Base-by-base conservation (phyloP, 148 eudicot species). In the Rhododendron molle region DNA sequence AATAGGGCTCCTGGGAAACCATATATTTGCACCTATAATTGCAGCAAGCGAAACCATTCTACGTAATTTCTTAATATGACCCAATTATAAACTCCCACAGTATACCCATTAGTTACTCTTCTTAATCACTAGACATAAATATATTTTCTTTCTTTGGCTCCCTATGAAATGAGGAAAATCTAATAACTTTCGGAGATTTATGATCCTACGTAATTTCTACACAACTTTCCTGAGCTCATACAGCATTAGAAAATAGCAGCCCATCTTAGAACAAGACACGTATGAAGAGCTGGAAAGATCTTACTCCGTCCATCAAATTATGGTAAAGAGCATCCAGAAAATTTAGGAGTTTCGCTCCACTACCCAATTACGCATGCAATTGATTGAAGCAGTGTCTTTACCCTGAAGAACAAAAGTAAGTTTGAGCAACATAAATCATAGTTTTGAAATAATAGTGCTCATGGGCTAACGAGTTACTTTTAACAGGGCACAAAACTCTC, bases 311-410 rank as follows among this genome's bases (percentile, higher is more conserved):
- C 99, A 96, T 96, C 86, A 96, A 98, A 85, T 96, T 95, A 88
- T 96, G 98, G 90, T 96, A 98, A 91, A 96, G 95, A 82, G 99
- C 99, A 92, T 96, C 99, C 85, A 96, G 95, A 87, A 96, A 96
- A 89, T 96, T 98, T 82, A 95, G 89, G 69, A 96, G 95, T 96
- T 96, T 88, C 94, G 98, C 88, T 94, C 97, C 85, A 96, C 94
- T 84, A 96, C 83, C 99, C 97, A 95, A 79, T 91, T 95, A 81
- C 82, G 97, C 90, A 95, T 95, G 82, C 88, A 85, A 80, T 88
- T 91, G 67, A 86, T 90, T 86, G 94, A 88, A 80, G 89, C 90
- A 71, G 85, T 86, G 80, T 95, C 91, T 91, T 92, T 90, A 72
- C 90, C 93, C 98, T 96, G 94, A 81, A 38, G 40, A 38, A 38